Conservation (phyloP, 2,329 filamentous ascomycete species). For the Exophiala aquamarina region DNA sequence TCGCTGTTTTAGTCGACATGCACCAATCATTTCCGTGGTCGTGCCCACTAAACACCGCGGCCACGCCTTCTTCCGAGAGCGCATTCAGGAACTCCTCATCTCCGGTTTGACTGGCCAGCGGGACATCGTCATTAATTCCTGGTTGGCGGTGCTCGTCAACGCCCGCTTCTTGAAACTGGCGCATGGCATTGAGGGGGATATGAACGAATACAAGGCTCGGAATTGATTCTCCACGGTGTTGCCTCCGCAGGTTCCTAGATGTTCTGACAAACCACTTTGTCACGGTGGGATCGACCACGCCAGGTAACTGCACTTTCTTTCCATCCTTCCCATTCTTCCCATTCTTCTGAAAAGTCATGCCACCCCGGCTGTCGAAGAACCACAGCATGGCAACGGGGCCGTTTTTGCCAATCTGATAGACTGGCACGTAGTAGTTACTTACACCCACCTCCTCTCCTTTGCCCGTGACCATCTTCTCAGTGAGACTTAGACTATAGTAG, state of each 20-base stretch:
- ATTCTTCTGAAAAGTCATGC: conserved; percentile 49
- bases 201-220: conserved; percentile 58
- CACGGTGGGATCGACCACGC: conserved; percentile 48
- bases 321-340: not conserved
- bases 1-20: conserved; percentile 44
- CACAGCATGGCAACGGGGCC: conserved; percentile 57
- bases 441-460: conserved; percentile 39
- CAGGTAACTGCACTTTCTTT: conserved; percentile 34
- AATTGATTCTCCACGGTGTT: conserved; percentile 36
- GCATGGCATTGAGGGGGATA: conserved; percentile 49
- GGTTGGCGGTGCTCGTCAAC: conserved; percentile 45
- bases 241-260: conserved; percentile 29
- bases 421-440: conserved; percentile 56
- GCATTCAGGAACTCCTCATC: conserved; percentile 59
- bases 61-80: conserved; percentile 55
- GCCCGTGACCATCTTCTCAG: conserved; percentile 42
- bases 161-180: conserved; percentile 43
- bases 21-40: conserved; percentile 66
- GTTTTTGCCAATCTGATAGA: conserved; percentile 44
- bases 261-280: conserved; percentile 47
- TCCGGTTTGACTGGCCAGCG: conserved; percentile 38
- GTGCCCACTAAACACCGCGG: conserved; percentile 64
- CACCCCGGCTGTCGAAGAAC: conserved; percentile 70
- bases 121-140: conserved; percentile 47
- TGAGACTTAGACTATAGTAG: conserved; percentile 35